Evolutionary conservation across 202 grass and related monocot species (phyloP).

Genomic region (Eragrostis tef): DNA sequence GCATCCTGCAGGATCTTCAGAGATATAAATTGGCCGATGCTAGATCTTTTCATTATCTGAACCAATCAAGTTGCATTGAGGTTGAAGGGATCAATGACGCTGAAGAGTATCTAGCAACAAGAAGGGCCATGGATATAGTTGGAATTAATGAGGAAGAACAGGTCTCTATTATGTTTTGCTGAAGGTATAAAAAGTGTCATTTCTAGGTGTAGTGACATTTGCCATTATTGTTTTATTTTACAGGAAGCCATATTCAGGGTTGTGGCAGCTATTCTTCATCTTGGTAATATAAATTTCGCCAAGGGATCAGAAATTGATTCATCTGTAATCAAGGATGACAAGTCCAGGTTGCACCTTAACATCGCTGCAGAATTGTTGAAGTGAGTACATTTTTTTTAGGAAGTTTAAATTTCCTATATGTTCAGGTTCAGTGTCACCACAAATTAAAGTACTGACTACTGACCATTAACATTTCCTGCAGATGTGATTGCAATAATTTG

Average conservation of each 20-base stretch:
- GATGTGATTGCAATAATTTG: conserved; percentile 81
- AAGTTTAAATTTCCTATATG: conserved; percentile 24
- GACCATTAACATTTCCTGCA: conserved; percentile 60
- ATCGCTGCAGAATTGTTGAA: conserved; percentile 83
- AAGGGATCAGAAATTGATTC: conserved; percentile 97
- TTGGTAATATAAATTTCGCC: conserved; percentile 97
- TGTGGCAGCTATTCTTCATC: conserved; percentile 97
- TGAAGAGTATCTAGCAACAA: conserved; percentile 96
- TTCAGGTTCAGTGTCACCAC: conserved; percentile 15
- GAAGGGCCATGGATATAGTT: conserved; percentile 99
- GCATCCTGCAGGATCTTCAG: conserved; percentile 66
- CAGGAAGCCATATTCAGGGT: conserved; percentile 97
- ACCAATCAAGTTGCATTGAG: conserved; percentile 94
- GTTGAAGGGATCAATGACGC: conserved; percentile 94
- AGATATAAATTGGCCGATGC: conserved; percentile 80
- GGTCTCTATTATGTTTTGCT: conserved; percentile 48
- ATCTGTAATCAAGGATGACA: conserved; percentile 90
- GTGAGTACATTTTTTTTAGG: conserved; percentile 58
- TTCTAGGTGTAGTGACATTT: conserved; percentile 41
- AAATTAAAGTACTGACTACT: conserved; percentile 48
- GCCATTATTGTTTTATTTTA: conserved; percentile 45
- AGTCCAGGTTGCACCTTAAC: conserved; percentile 88
- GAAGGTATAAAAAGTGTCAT: conserved; percentile 36
- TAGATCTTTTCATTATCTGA: conserved; percentile 88
- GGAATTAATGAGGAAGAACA: conserved; percentile 97